Evolutionary conservation across 2,329 filamentous ascomycete genomes (phyloP).

Genomic region (Verticillium isaacii): DNA sequence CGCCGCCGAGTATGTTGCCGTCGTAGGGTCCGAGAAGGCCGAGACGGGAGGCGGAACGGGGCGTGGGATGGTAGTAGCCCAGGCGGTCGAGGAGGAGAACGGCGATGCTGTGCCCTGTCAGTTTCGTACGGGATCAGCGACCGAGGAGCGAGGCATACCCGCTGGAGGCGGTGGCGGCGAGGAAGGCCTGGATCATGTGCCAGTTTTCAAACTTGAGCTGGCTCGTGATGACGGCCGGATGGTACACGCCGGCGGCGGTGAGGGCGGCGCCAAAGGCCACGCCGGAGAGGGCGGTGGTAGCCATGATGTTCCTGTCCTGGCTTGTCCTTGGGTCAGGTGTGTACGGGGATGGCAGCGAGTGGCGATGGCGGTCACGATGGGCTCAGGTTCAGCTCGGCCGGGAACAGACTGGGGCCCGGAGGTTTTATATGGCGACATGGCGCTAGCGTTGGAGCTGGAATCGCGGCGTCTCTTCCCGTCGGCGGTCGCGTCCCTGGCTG

Average conservation of each 20-base stretch:
- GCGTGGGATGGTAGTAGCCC: constrained; percentile 36
- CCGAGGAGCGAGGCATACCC: constrained; percentile 39
- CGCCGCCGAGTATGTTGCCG: constrained; percentile 61
- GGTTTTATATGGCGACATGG: background rate
- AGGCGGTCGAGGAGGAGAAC: constrained; percentile 40
- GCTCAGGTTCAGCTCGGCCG: background rate
- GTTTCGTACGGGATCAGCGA: background rate
- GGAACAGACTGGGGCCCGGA: background rate
- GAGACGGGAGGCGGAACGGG: constrained; percentile 46
- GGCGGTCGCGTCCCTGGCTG: background rate
- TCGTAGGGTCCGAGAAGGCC: constrained; percentile 52
- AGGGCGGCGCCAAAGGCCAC: constrained; percentile 59
- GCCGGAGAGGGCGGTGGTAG: constrained; percentile 40
- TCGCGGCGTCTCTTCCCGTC: background rate
- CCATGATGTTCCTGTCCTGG: constrained; percentile 8
- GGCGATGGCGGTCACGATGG: background rate
- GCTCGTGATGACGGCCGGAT: constrained; percentile 53
- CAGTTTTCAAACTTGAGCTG: constrained; percentile 59
- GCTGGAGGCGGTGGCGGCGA: constrained; percentile 57
- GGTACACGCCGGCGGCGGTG: constrained; percentile 54
- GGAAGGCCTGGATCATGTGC: constrained; percentile 62
- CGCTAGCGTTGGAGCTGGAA: background rate
- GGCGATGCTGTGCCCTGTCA: constrained; percentile 28
- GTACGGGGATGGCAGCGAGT: background rate
- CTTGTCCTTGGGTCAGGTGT: background rate